These are phyloP conservation scores for Magnolia sinica DNA, from an alignment of 164 flowering plant species.

Conservation along the genomic window DNA sequence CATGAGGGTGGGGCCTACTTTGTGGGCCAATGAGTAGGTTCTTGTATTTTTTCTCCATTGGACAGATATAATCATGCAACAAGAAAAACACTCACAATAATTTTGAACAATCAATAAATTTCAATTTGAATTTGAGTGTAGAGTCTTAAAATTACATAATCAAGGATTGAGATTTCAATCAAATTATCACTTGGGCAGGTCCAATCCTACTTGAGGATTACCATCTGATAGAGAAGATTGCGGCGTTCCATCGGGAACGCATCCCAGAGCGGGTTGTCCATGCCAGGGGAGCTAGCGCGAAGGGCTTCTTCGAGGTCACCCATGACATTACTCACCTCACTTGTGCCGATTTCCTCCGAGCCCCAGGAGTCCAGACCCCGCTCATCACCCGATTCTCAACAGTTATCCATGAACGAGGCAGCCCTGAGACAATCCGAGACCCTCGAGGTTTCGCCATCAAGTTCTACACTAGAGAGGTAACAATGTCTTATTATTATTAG, in stretches of 20 bases:
- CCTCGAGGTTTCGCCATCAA: slow-evolving; percentile 78
- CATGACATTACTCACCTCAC: slow-evolving; percentile 77
- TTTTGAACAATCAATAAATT: too few species aligned
- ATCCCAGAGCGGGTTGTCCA: slow-evolving; percentile 95
- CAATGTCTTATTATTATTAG: background rate
- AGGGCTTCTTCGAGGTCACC: slow-evolving; percentile 88
- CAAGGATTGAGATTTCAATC: background rate
- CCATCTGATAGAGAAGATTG: slow-evolving; percentile 76
- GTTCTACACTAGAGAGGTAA: slow-evolving; percentile 82
- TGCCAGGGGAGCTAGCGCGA: slow-evolving; percentile 92
- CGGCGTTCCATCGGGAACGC: slow-evolving; percentile 72
- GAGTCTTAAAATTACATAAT: too few species aligned
- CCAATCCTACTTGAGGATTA: slow-evolving; percentile 89
- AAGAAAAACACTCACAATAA: too few species aligned
- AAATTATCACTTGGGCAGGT: slow-evolving; percentile 25
- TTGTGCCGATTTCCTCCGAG: slow-evolving; percentile 83
- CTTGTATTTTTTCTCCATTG: too few species aligned
- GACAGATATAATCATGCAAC: too few species aligned
- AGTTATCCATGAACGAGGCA: slow-evolving; percentile 84
- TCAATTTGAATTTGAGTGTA: too few species aligned
- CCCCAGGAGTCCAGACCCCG: slow-evolving; percentile 90
- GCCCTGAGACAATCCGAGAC: slow-evolving; percentile 86
- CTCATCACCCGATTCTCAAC: slow-evolving; percentile 78
- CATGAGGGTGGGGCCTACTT: too few species aligned
- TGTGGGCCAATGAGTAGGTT: too few species aligned